Evolutionary conservation across 164 flowering plant species (phyloP).

Genomic region (Stephania japonica): DNA sequence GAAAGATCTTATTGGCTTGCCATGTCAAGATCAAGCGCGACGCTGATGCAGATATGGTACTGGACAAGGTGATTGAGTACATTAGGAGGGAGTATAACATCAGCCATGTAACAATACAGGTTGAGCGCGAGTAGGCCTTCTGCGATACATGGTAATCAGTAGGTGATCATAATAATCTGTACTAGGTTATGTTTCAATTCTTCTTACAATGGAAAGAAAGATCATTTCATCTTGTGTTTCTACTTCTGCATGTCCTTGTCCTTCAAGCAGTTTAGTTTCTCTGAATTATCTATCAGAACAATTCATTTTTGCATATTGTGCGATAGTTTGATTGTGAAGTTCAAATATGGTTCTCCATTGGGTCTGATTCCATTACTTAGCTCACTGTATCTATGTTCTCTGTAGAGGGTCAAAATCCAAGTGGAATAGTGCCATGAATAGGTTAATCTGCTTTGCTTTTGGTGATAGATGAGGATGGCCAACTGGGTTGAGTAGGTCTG

Average conservation of each 20-base stretch:
- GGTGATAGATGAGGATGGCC: background rate
- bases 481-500: background rate
- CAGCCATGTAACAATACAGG: constrained; percentile 85
- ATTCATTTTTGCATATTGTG: background rate
- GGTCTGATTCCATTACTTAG: too few species aligned
- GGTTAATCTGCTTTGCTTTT: background rate
- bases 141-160: background rate
- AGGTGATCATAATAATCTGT: background rate
- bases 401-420: too few species aligned
- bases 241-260: background rate
- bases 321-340: background rate
- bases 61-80: constrained; percentile 65
- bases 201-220: background rate
- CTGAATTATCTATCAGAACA: background rate
- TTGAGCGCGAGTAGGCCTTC: constrained; percentile 48
- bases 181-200: background rate
- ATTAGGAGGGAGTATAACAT: constrained; percentile 71
- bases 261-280: background rate
- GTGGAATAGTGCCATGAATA: background rate
- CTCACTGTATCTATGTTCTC: too few species aligned
- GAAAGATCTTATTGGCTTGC: constrained; percentile 73
- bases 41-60: constrained; percentile 66
- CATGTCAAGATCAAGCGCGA: constrained; percentile 69
- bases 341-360: too few species aligned
- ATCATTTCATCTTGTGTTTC: background rate